Percentiles rank a stretch among this genome's conserved stretches.
phyloP scores from a whole-genome alignment of 2,329 filamentous ascomycete species.

The Cryphonectria nitschkei region DNA sequence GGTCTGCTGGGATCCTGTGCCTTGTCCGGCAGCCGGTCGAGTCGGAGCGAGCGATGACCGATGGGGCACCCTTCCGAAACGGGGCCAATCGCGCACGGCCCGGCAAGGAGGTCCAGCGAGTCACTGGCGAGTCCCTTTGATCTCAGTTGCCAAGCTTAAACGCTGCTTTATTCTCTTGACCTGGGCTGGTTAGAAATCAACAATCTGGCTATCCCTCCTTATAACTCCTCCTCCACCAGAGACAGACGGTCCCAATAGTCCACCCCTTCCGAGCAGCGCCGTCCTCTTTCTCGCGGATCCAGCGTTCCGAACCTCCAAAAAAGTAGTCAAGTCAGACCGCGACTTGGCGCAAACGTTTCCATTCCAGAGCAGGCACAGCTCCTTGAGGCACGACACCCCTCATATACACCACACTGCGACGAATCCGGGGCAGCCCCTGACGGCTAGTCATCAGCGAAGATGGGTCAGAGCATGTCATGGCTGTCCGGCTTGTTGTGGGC shows the following conservation, averaged over 20 bases:
- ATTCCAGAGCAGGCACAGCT: constrained; percentile 14
- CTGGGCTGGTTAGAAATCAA: constrained; percentile 24
- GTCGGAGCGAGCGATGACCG: constrained; percentile 15
- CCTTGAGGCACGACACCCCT: constrained; percentile 9
- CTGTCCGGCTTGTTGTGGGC: constrained; percentile 77
- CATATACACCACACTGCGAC: constrained; percentile 2
- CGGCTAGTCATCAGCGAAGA: constrained; percentile 43
- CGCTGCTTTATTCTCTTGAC: constrained; percentile 23
- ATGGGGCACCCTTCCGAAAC: constrained; percentile 17
- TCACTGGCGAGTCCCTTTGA: constrained; percentile 24
- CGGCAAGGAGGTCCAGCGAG: constrained; percentile 18
- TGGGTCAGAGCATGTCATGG: constrained; percentile 70
- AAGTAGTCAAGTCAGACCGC: constrained; percentile 18
- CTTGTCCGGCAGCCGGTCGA: constrained; percentile 2
- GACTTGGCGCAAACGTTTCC: constrained; percentile 21
- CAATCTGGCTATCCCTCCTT: background rate
- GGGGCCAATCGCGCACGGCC: constrained; percentile 17
- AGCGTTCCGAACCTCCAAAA: constrained; percentile 12
- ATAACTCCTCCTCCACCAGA: background rate
- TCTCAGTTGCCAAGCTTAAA: constrained; percentile 28
- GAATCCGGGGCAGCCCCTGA: constrained; percentile 12
- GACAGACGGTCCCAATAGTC: constrained; percentile 12
- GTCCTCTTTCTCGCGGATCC: constrained; percentile 3
- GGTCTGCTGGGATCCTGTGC: background rate
- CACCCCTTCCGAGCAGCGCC: background rate